Evolutionary conservation across 2,329 filamentous ascomycete genomes (phyloP), one percentile per base, ranked within the genome.

Genomic region (Colletotrichum sp.): DNA sequence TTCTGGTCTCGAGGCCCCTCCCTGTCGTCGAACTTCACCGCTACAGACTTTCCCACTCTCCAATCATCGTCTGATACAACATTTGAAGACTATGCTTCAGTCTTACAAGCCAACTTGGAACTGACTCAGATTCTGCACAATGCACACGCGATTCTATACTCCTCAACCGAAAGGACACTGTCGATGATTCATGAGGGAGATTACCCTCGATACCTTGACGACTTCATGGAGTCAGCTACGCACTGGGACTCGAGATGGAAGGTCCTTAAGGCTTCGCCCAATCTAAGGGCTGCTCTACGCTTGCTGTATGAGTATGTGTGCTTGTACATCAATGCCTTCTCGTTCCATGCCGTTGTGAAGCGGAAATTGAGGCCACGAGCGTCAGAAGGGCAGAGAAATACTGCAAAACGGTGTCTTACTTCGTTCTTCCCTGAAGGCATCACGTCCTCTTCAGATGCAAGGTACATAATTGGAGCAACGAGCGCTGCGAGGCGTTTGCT

Each of bases 261-360:
- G 3, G 8, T 2, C 4, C 5, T 59, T 0, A 6, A 26, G 5
- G 15, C 16, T 16, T 26, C 55, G 7, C 8, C 5, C 2, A 26
- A 21, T 16, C 4, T 59, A 24, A 59, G 4, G n/a, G 5, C 8
- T 18, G 26, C 55, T 9, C 15, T 59, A 6, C 1, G 8, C 16
- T 18, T 59, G 21, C 24, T 59, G n/a, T 59, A 59, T 10, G 55
- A 59, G 26, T 59, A 28, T 18, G 21, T 18, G 5, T 59, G 55
- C 16, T 28, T 59, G 26, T 59, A 59, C 16, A 18, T 18, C 1
- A 59, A 59, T 8, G 55, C 55, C 0, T 59, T 59, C 9, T 59
- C 55, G 15, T 59, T 59, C 1, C 55, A 59, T 26, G 55, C 55
- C 3, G 55, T 59, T 6, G 3, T 59, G 24, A 59, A 8, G 0